phyloP scores from a whole-genome alignment of 2,329 filamentous ascomycete species.

The Thyridium curvatum region DNA sequence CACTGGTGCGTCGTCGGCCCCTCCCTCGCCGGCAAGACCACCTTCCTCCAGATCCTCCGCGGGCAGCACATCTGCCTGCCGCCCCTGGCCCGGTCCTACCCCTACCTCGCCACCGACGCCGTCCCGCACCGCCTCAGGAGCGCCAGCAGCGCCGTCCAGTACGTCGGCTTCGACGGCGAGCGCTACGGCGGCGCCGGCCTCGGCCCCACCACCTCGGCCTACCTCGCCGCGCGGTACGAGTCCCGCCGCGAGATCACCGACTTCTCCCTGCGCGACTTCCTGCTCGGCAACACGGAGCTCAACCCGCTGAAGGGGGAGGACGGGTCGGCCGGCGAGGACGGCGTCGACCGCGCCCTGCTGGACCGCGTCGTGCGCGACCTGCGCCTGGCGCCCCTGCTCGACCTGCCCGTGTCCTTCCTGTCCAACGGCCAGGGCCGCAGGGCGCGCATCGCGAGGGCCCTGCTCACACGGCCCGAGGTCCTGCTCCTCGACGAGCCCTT shows the following conservation, averaged over 20 bases:
- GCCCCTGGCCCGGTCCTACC: constrained; percentile 69
- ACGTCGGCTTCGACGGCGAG: constrained; percentile 85
- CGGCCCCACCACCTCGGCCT: constrained; percentile 60
- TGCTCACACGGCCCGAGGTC: constrained; percentile 73
- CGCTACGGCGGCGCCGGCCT: constrained; percentile 41
- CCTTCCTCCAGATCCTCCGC: constrained; percentile 71
- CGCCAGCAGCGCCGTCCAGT: constrained; percentile 66
- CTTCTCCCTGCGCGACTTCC: constrained; percentile 74
- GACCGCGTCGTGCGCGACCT: constrained; percentile 63
- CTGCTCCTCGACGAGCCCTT: constrained; percentile 90
- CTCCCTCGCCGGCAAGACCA: constrained; percentile 72
- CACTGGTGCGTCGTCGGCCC: constrained; percentile 84
- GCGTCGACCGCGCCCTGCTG: constrained; percentile 42
- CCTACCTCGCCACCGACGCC: constrained; percentile 62
- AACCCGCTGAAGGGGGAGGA: constrained; percentile 59
- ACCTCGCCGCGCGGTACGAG: constrained; percentile 87
- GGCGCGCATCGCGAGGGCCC: constrained; percentile 79
- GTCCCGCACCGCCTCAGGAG: constrained; percentile 50
- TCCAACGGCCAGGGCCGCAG: constrained; percentile 90
- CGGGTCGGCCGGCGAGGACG: constrained; percentile 36
- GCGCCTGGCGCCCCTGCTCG: constrained; percentile 59
- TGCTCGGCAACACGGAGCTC: constrained; percentile 75
- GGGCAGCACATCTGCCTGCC: constrained; percentile 73
- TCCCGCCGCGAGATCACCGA: constrained; percentile 80
- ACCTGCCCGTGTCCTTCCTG: constrained; percentile 80